Evolutionary conservation across 2,329 filamentous ascomycete species (phyloP).

Genomic region (Emmonsiellopsis sp.): DNA sequence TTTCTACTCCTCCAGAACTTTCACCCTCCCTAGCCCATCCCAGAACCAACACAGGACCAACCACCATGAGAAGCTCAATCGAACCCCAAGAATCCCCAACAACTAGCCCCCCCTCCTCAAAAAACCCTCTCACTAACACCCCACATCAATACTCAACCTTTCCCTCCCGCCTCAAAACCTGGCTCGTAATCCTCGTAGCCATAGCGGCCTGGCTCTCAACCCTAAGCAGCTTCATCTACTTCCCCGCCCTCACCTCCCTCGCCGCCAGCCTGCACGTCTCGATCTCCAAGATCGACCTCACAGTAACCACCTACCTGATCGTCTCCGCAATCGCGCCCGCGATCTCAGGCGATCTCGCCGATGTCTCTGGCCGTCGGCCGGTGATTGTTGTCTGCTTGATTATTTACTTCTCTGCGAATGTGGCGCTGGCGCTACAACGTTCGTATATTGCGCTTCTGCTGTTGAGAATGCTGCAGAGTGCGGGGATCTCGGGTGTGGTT

Average conservation of each 20-base stretch:
- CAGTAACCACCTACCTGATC: slow-evolving; percentile 10
- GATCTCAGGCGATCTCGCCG: slow-evolving; percentile 9
- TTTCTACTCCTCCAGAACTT: no score
- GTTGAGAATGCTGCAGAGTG: slow-evolving; percentile 14
- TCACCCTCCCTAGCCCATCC: no score
- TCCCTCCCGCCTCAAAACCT: neutral
- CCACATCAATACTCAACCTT: neutral
- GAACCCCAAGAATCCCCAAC: no score
- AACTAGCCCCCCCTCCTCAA: no score
- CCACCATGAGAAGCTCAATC: no score
- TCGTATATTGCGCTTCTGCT: slow-evolving; percentile 11
- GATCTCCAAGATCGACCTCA: slow-evolving; percentile 11
- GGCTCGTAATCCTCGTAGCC: neutral
- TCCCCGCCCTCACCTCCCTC: slow-evolving; percentile 22
- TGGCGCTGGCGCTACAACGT: slow-evolving; percentile 12
- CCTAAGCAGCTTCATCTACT: slow-evolving; percentile 29
- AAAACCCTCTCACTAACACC: no score
- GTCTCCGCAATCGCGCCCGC: slow-evolving; percentile 11
- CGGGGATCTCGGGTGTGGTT: slow-evolving; percentile 1
- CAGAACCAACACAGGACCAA: no score
- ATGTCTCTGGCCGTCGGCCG: slow-evolving; percentile 11
- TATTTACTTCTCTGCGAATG: slow-evolving; percentile 10
- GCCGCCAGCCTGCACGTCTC: slow-evolving; percentile 28
- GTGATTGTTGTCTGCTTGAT: slow-evolving; percentile 10
- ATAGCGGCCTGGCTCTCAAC: neutral